Conservation (phyloP, 345 rosid species). For the Populus ilicifolia region DNA sequence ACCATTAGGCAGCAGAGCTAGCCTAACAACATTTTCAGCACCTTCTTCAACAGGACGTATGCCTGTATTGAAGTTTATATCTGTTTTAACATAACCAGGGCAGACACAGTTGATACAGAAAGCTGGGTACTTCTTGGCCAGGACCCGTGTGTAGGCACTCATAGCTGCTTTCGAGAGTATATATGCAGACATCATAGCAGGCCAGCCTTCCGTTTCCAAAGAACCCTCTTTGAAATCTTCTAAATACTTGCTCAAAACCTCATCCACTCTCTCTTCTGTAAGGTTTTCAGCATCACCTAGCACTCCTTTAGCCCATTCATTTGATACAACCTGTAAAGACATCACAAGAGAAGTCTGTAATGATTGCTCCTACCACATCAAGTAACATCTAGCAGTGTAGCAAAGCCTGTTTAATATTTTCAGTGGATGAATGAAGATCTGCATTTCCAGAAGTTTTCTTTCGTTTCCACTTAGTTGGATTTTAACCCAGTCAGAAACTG, state of each 20-base stretch:
- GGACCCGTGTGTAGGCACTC: conserved; percentile 32
- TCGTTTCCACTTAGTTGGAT: too few species aligned
- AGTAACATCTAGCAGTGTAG: too few species aligned
- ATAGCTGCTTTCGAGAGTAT: conserved; percentile 24
- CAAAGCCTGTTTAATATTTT: too few species aligned
- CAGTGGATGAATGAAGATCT: too few species aligned
- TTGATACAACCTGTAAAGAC: conserved; percentile 18
- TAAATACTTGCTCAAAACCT: conserved; percentile 19
- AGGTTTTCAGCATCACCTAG: conserved; percentile 24
- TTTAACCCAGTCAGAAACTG: too few species aligned
- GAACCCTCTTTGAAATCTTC: conserved; percentile 29
- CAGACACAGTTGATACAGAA: conserved; percentile 24
- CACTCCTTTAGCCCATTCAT: conserved; percentile 24
- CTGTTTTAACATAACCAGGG: conserved; percentile 36
- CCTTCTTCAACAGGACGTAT: conserved; percentile 9
- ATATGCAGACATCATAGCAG: conserved; percentile 15
- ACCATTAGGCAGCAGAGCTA: conserved; percentile 14
- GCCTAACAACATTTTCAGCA: conserved; percentile 9
- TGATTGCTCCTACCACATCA: too few species aligned
- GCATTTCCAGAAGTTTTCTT: too few species aligned
- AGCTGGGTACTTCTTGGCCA: conserved; percentile 16
- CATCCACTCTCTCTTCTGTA: conserved; percentile 30
- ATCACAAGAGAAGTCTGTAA: too few species aligned
- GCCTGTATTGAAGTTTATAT: conserved; percentile 15
- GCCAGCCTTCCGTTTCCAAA: conserved; percentile 26